Conservation (phyloP, 2,329 filamentous ascomycete genomes). For the Periconia sp. region DNA sequence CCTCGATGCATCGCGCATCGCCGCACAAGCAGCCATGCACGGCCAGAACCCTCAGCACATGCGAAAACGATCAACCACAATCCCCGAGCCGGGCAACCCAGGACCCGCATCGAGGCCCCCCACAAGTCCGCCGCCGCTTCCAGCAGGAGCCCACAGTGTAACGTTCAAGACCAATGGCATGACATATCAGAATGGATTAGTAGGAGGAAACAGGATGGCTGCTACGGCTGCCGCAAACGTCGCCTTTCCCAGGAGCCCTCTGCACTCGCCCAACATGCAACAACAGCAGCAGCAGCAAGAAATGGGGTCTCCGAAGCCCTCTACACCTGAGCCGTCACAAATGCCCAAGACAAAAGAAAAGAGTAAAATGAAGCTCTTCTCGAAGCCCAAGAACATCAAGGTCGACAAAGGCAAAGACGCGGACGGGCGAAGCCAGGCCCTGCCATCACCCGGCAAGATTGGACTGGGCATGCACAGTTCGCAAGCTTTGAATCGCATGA, state of each 20-base stretch:
- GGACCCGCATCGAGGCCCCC: constrained; percentile 44
- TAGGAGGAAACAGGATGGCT: constrained; percentile 63
- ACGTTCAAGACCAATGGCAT: constrained; percentile 46
- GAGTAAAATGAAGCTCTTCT: constrained; percentile 81
- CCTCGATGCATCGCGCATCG: constrained; percentile 72
- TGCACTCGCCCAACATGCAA: constrained; percentile 45
- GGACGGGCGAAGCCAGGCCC: constrained; percentile 60
- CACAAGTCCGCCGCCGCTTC: constrained; percentile 60
- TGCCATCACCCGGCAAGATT: constrained; percentile 67
- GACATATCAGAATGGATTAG: constrained; percentile 62
- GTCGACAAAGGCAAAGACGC: constrained; percentile 66
- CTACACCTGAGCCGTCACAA: constrained; percentile 44
- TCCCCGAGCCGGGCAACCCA: constrained; percentile 57
- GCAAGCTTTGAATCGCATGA: constrained; percentile 62
- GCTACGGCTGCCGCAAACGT: constrained; percentile 73
- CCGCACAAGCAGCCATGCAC: constrained; percentile 76
- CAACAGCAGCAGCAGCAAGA: constrained; percentile 50
- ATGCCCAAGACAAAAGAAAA: constrained; percentile 68
- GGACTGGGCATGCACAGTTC: constrained; percentile 67
- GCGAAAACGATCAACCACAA: constrained; percentile 74
- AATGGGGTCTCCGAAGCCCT: constrained; percentile 37
- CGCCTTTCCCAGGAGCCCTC: constrained; percentile 67
- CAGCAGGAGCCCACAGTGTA: constrained; percentile 37
- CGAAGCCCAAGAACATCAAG: constrained; percentile 73
- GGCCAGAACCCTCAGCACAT: constrained; percentile 57